phyloP scores from a whole-genome alignment of 2,329 filamentous ascomycete species.

The Cladosporium halotolerans region DNA sequence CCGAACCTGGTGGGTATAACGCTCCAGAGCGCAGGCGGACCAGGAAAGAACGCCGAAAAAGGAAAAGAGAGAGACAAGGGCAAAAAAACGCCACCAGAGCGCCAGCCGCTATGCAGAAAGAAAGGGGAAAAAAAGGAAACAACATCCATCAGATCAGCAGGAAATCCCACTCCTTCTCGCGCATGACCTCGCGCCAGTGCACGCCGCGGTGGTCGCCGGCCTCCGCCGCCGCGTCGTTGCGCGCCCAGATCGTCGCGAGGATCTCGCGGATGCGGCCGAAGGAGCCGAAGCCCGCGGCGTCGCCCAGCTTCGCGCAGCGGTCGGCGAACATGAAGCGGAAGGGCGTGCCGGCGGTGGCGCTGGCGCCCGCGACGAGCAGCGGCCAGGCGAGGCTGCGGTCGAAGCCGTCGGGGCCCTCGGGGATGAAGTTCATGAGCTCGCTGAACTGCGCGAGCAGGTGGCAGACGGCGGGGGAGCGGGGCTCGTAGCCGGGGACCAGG shows the following conservation, averaged over 20 bases:
- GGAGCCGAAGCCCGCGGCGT: slow-evolving; percentile 71
- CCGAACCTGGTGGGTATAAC: slow-evolving; percentile 19
- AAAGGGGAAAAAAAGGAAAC: background rate
- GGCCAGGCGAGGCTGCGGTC: slow-evolving; percentile 93
- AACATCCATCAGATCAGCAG: slow-evolving; percentile 62
- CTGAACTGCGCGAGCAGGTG: slow-evolving; percentile 74
- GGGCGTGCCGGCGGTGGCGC: slow-evolving; percentile 62
- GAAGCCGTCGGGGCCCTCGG: slow-evolving; percentile 71
- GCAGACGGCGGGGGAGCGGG: slow-evolving; percentile 64
- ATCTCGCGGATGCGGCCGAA: slow-evolving; percentile 77
- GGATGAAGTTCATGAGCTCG: slow-evolving; percentile 72
- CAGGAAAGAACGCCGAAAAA: background rate
- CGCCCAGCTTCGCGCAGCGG: slow-evolving; percentile 67
- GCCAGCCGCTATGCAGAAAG: slow-evolving; percentile 28
- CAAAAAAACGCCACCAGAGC: slow-evolving; percentile 11
- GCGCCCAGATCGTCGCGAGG: slow-evolving; percentile 73
- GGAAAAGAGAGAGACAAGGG: background rate
- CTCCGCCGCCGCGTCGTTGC: slow-evolving; percentile 58
- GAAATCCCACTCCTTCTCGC: slow-evolving; percentile 84
- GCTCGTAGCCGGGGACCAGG: slow-evolving; percentile 80
- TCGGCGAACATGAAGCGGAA: slow-evolving; percentile 77
- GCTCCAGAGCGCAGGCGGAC: slow-evolving; percentile 11
- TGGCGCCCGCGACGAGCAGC: slow-evolving; percentile 76
- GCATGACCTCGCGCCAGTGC: slow-evolving; percentile 94
- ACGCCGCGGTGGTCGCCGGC: slow-evolving; percentile 57